These are phyloP conservation scores for Tetracentron sinense DNA, from an alignment of 164 flowering plant species.

Conservation along the genomic window DNA sequence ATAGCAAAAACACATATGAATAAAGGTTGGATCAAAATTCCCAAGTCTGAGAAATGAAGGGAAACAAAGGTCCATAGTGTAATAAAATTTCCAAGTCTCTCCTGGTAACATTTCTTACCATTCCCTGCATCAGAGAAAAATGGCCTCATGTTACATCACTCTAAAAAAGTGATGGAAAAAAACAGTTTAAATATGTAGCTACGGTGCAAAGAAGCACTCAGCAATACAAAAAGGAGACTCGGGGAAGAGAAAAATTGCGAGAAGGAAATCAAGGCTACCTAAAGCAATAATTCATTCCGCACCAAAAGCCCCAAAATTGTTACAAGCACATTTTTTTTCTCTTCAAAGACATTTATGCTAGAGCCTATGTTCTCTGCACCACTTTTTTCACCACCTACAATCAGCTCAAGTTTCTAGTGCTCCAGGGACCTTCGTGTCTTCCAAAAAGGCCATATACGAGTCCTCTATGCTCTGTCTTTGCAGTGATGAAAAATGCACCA, in stretches of 20 bases:
- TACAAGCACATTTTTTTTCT: neutral
- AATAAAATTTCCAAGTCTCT: no score
- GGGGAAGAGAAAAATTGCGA: neutral
- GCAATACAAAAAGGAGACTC: neutral
- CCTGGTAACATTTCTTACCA: no score
- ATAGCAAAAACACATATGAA: no score
- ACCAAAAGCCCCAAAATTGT: neutral
- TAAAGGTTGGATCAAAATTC: no score
- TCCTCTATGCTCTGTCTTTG: conserved; percentile 82
- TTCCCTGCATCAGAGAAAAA: no score
- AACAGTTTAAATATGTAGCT: no score
- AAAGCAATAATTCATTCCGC: neutral
- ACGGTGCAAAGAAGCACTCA: no score
- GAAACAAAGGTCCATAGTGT: no score
- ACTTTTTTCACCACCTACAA: conserved; percentile 1
- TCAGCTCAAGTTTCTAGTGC: conserved; percentile 71
- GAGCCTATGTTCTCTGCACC: neutral
- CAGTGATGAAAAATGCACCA: conserved; percentile 39
- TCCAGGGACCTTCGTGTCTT: conserved; percentile 98
- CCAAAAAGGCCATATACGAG: conserved; percentile 87
- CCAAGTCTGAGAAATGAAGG: no score
- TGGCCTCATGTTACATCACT: no score
- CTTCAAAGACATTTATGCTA: neutral
- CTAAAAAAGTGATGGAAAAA: no score
- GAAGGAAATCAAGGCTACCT: neutral